Conservation (phyloP, 768 basidiomycete species). For the Boletus subcaerulescens region DNA sequence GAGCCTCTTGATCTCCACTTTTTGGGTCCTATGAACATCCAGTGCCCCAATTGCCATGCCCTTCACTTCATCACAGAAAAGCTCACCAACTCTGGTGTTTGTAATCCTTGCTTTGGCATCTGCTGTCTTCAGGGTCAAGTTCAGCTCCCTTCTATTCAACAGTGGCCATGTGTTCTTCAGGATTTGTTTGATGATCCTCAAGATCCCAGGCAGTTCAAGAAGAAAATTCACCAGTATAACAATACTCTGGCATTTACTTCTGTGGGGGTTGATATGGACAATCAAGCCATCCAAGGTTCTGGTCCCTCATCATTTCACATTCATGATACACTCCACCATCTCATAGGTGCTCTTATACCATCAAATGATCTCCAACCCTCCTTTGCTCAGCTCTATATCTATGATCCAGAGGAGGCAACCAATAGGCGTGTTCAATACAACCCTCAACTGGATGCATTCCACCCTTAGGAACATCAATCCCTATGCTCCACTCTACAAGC, state of each 20-base stretch:
- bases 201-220: constrained; percentile 19
- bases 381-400: constrained; percentile 41
- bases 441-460: no score
- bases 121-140: constrained; percentile 32
- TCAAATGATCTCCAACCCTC: constrained; percentile 12
- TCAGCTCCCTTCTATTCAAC: constrained; percentile 14
- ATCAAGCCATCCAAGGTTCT: constrained; percentile 18
- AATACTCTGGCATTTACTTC: constrained; percentile 8
- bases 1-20: constrained; percentile 10
- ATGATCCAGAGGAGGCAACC: constrained; percentile 25
- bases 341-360: constrained; percentile 32
- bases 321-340: constrained; percentile 37
- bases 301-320: constrained; percentile 17
- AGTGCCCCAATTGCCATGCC: constrained; percentile 18
- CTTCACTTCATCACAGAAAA: constrained; percentile 16
- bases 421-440: no score
- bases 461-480: no score
- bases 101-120: constrained; percentile 16
- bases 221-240: constrained; percentile 41
- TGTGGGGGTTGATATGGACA: neutral
- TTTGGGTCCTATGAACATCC: constrained; percentile 3
- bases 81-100: neutral
- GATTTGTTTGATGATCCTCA: constrained; percentile 15
- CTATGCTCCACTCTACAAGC: no score
- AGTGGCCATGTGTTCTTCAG: constrained; percentile 15